These are phyloP conservation scores for Cercospora zeae-maydis DNA, from an alignment of 2,329 filamentous ascomycete genomes.

Conservation along the genomic window DNA sequence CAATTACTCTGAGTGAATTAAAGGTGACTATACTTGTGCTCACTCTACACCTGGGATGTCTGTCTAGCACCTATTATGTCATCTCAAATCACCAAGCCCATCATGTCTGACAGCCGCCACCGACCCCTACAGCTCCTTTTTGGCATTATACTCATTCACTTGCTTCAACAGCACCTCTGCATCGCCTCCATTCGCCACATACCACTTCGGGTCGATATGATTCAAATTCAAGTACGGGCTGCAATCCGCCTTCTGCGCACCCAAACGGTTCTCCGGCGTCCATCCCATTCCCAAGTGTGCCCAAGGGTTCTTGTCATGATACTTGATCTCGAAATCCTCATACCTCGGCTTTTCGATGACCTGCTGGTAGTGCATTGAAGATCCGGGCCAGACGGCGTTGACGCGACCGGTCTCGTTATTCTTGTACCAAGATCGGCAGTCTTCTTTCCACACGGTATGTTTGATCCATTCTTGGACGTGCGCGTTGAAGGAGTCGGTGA, in stretches of 20 bases:
- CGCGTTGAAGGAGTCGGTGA: constrained; percentile 44
- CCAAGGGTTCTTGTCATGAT: constrained; percentile 42
- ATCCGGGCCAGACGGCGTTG: constrained; percentile 50
- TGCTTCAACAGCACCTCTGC: constrained; percentile 23
- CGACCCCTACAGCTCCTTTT: neutral
- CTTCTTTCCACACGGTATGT: constrained; percentile 49
- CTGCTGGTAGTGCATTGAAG: constrained; percentile 48
- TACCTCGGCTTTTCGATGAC: constrained; percentile 41
- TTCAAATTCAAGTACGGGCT: constrained; percentile 41
- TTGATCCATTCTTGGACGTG: constrained; percentile 47
- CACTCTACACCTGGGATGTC: neutral
- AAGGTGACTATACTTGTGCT: neutral
- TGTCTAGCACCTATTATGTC: neutral
- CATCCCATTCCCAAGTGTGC: constrained; percentile 44
- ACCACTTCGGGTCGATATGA: constrained; percentile 45
- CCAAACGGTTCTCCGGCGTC: constrained; percentile 32
- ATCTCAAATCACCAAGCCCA: neutral
- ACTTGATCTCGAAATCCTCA: constrained; percentile 45
- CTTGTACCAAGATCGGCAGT: constrained; percentile 44
- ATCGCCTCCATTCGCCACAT: constrained; percentile 29
- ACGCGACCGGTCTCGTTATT: constrained; percentile 48
- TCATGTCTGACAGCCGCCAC: neutral
- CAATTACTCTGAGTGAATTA: neutral
- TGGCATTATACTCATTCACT: constrained; percentile 19
- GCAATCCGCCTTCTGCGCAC: constrained; percentile 31